Base-by-base conservation (phyloP, 2,329 filamentous ascomycete genomes). In the Zelopaecilomyces penicillatus region DNA sequence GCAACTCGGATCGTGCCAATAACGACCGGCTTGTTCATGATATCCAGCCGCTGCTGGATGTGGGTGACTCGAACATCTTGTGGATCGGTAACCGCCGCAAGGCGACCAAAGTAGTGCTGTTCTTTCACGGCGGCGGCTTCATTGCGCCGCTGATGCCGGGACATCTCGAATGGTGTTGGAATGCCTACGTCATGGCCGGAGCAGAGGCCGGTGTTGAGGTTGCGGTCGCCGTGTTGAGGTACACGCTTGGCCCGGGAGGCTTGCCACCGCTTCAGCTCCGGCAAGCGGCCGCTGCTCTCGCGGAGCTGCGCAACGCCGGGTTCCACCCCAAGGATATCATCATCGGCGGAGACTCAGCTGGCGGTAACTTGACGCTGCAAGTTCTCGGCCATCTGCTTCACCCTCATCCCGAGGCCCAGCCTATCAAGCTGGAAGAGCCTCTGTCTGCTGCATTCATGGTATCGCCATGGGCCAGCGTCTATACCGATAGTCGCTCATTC, bases 341-440 rank as follows among this genome's bases (percentile, higher is more conserved):
- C 38, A 42, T 67, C 6, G 64, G 64, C 4, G 63, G 63, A 3
- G 65, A 67, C 41, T 66, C 64, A 8, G 63, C 63, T 0, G 65
- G 65, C 10, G 65, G 58, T 0, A 65, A 66, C 44, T 39, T 67
- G 30, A 54, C 59, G 1, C 48, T 53, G 8, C 59, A 63, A 47
- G 41, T 66, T 5, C 46, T 66, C 7, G 47, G 56, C 7, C 64
- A 67, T 39, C 35, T 66, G 3, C 34, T 65, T 7, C 57, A 61
- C 26, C 62, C 63, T 1, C 57, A 60, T 32, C 49, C 54, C 1
- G 50, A 44, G 2, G 55, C 52, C 3, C 36, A 44, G 4, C 44
- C 39, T 8, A 39, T 65, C 39, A n/a, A 37, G 1, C 46, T 65
- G 26, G 26, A 45, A 5, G 45, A 45, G 7, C 57, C 54, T 26